Evolutionary conservation across 176 grass and related monocot genomes (phyloP), one percentile per base, ranked within the genome.

Genomic region (Carex parvula): DNA sequence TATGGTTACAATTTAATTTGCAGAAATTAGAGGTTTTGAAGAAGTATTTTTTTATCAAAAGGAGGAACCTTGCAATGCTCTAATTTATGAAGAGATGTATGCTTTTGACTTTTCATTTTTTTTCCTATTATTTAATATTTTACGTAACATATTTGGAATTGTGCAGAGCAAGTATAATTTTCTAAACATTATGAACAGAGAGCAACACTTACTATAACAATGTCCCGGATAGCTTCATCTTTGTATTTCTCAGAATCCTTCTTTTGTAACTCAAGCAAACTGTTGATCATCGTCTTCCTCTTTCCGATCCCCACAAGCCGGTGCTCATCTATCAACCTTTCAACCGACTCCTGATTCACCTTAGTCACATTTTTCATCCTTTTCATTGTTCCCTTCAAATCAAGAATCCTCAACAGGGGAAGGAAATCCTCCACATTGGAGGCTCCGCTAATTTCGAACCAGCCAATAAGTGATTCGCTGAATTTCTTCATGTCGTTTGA

Each of bases 221-320:
- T 20, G 61, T 48, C 64, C 22, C 70, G 66, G 11, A 87, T 42
- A 22, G 50, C 10, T 2, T 22, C 11, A 12, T 73, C 79, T 21
- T 21, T 71, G 85, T 82, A 87, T 21, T 58, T 55, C 69, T 87
- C 64, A 18, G 85, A 81, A 50, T 87, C 85, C 29, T 32, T 52
- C 63, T 87, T 60, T 52, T 87, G 78, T 33, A 83, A 29, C 26
- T 58, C 41, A n/a, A 87, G 53, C 79, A 83, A 74, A 26, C 79
- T 72, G 22, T 54, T 60, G 8, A 82, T 83, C 79, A 83, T 60
- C 0, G 85, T 81, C 0, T 30, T 75, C 79, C 61, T 75, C 30
- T 81, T 81, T 18, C 29, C 78, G 9, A 67, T 18, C 22, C 81
- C 42, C 17, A 54, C 66, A 3, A 24, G 37, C 8, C 85, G 50